These are phyloP conservation scores for Nannochloropsis salina DNA, from an alignment of 108 stramenopile species.

Conservation along the genomic window DNA sequence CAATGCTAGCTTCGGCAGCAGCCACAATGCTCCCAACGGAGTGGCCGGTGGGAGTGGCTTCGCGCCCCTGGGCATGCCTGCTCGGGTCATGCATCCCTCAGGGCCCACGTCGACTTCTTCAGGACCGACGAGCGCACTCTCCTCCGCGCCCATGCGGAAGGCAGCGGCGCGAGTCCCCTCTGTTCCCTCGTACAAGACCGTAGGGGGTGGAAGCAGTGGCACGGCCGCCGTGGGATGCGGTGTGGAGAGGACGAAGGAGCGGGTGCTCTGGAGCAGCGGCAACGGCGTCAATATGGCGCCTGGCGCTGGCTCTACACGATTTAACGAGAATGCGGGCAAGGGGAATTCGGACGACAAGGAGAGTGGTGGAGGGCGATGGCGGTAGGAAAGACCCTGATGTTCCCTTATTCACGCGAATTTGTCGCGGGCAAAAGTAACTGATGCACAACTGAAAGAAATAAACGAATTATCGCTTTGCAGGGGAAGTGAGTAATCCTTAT, in stretches of 20 bases:
- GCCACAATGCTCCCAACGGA: neutral
- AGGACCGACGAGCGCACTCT: neutral
- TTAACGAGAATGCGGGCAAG: neutral
- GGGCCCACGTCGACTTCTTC: neutral
- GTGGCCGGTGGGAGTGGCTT: neutral
- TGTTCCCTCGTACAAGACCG: neutral
- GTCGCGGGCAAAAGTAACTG: too few relatives aligned
- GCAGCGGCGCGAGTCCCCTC: neutral
- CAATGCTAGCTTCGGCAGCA: conserved; percentile 1
- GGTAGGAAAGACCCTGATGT: neutral
- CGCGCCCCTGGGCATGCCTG: neutral
- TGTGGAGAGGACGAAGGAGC: conserved; percentile 1
- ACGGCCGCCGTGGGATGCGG: neutral
- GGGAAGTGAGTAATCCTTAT: too few relatives aligned
- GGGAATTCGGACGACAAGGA: neutral
- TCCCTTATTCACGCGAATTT: too few relatives aligned
- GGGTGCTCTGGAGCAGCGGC: neutral
- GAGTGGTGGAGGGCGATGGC: neutral
- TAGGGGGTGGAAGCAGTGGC: neutral
- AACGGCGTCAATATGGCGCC: neutral
- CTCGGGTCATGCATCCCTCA: neutral
- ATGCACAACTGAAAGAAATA: too few relatives aligned
- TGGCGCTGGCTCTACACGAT: neutral
- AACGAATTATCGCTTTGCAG: too few relatives aligned
- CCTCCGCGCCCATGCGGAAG: neutral